phyloP scores from a whole-genome alignment of 495 filamentous ascomycete genomes.

The Cryomyces antarcticus region DNA sequence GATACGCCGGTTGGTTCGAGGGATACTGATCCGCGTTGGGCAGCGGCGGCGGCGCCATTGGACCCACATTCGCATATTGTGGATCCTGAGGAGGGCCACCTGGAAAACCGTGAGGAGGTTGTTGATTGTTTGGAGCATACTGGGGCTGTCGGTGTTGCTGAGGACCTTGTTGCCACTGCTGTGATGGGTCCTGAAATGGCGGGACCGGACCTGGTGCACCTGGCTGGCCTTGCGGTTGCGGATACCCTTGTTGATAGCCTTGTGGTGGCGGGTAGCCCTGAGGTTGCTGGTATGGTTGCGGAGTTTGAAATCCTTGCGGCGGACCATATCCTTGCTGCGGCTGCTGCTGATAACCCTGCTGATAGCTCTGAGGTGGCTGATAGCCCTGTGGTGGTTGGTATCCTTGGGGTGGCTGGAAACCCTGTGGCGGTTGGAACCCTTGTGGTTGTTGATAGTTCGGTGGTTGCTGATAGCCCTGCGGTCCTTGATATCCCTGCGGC shows the following conservation, averaged over 20 bases:
- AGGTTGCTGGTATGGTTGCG: constrained; percentile 1
- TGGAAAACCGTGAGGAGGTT: too few relatives aligned
- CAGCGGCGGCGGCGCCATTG: too few relatives aligned
- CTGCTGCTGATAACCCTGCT: constrained; percentile 2
- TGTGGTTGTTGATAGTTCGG: constrained; percentile 1
- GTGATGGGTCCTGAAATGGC: neutral
- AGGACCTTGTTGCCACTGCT: constrained; percentile 1
- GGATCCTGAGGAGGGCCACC: too few relatives aligned
- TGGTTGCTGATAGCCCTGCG: constrained; percentile 6
- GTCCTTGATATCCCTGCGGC: constrained; percentile 1
- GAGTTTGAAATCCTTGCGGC: constrained; percentile 3
- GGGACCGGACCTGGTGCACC: neutral
- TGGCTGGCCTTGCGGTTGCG: neutral
- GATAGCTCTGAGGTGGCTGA: constrained; percentile 2
- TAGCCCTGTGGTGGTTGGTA: constrained; percentile 5
- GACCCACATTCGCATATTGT: too few relatives aligned
- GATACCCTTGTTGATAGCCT: constrained; percentile 6
- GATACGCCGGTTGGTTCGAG: too few relatives aligned
- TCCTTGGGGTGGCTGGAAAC: constrained; percentile 5
- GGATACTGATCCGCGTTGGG: too few relatives aligned
- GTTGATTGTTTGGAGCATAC: neutral
- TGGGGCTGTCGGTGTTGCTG: neutral
- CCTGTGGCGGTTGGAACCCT: constrained; percentile 4
- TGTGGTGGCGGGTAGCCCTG: constrained; percentile 3
- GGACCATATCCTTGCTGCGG: constrained; percentile 4